Base-by-base conservation (phyloP, 176 grass and related monocot genomes). In the Saccharum spontaneum region DNA sequence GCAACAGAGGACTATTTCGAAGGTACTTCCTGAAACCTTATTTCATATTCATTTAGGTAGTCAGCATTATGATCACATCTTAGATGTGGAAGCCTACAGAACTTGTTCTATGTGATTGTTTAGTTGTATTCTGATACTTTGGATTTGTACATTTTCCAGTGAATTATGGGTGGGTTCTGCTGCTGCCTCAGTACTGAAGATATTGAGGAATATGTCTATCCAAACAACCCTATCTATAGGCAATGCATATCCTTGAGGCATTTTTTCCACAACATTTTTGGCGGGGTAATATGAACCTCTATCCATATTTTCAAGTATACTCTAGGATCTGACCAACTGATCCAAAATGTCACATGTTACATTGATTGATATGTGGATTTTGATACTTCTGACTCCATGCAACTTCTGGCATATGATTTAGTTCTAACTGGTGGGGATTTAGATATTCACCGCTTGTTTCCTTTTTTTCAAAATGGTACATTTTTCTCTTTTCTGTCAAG, bases 151-250 rank as follows among this genome's bases (percentile, higher is more conserved):
- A 37, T 8, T 85, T 84, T 80, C n/a, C 64, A 83, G 86, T 54
- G 69, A 78, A 36, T 79, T 54, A 97, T 97, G 94, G 87, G 92
- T 67, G 94, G 88, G 65, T 92, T 94, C 78, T 97, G 92, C 73
- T 97, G 94, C 64, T 94, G 94, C 73, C 77, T 82, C 28, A 90
- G 90, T 76, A 79, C 90, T 0, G 92, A 97, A 22, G 92, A 92
- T 79, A 89, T 92, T 79, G 94, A 97, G 76, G 94, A 92, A 69
- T 94, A 90, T 67, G 88, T 87, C 16, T 90, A 94, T 86, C 88
- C 94, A 60, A 92, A 86, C 82, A 94, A 97, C 70, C 86, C 90
- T 82, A 52, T 97, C 82, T 94, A 83, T 83, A 89, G 92, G 74
- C 92, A 94, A 23, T 90, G 94, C 77, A 74, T 92, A 52, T 90